A percentile compares a stretch with the other conserved stretches of the same genome.
Conservation (phyloP, 306 rosid genomes). For the Cicer cuneatum region DNA sequence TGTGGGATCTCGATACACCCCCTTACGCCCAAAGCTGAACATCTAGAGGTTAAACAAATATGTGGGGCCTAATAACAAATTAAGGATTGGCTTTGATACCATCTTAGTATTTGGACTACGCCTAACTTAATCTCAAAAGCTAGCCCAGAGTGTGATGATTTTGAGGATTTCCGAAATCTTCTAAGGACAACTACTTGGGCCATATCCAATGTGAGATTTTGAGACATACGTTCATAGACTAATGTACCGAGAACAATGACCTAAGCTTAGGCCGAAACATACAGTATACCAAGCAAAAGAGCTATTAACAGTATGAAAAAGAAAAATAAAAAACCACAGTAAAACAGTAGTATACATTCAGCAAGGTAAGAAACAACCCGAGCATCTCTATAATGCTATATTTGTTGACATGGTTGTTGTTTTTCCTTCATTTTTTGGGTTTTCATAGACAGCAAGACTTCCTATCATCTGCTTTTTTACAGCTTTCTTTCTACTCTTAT, state of each 20-base stretch:
- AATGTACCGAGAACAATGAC: not conserved
- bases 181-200: not conserved
- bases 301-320: not conserved
- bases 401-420: not conserved
- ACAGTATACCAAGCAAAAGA: not conserved
- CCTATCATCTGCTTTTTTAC: not conserved
- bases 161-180: not conserved
- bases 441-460: not conserved
- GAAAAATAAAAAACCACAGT: not conserved
- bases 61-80: not conserved
- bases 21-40: not conserved
- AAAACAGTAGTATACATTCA: not conserved
- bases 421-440: not conserved
- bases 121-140: not conserved
- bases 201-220: not conserved
- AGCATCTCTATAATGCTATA: not conserved
- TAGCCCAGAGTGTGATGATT: not conserved
- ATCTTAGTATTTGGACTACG: not conserved
- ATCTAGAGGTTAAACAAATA: not conserved
- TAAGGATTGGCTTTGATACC: not conserved
- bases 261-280: conserved; percentile 4
- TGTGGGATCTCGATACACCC: not conserved
- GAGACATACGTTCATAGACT: not conserved
- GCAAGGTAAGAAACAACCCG: not conserved
- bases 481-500: conserved; percentile 11